Conservation (phyloP, 441 rosid species). For the Flueggea neowawraea region DNA sequence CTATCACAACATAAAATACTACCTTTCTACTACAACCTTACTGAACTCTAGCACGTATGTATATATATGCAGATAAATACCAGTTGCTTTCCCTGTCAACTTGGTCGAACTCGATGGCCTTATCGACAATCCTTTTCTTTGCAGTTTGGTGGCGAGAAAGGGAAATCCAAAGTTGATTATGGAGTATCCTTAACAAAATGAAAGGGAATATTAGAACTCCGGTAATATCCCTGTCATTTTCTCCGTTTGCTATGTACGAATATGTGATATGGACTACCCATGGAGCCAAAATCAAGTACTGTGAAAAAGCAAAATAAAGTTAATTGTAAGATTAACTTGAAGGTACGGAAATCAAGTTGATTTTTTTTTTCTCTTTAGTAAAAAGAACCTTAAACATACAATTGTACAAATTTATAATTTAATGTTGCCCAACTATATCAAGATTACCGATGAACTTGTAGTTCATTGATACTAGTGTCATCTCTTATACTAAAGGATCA, state of each 20-base stretch:
- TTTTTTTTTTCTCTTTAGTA: too few relatives aligned
- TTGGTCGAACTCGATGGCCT: constrained; percentile 13
- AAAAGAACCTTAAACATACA: too few relatives aligned
- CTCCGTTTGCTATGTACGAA: constrained; percentile 24
- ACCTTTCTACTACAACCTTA: too few relatives aligned
- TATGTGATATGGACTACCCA: constrained; percentile 47
- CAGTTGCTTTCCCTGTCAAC: constrained; percentile 13
- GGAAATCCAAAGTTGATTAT: constrained; percentile 65
- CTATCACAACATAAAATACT: too few relatives aligned
- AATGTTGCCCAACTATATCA: too few relatives aligned
- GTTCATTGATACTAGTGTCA: too few relatives aligned
- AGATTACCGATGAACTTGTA: too few relatives aligned
- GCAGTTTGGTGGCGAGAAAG: constrained; percentile 53
- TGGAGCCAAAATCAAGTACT: constrained; percentile 55
- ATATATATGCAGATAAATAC: neutral
- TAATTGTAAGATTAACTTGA: too few relatives aligned
- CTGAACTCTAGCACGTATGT: too few relatives aligned
- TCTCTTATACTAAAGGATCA: too few relatives aligned
- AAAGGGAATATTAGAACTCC: constrained; percentile 38
- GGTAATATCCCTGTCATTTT: constrained; percentile 26
- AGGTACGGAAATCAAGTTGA: too few relatives aligned
- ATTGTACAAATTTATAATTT: too few relatives aligned
- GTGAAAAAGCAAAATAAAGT: neutral
- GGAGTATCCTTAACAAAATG: constrained; percentile 42
- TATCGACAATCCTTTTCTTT: constrained; percentile 37